A percentile compares a stretch with the other conserved stretches of the same genome.
Evolutionary conservation across 176 grass and related monocot genomes (phyloP).

Genomic region (Triticum urartu): DNA sequence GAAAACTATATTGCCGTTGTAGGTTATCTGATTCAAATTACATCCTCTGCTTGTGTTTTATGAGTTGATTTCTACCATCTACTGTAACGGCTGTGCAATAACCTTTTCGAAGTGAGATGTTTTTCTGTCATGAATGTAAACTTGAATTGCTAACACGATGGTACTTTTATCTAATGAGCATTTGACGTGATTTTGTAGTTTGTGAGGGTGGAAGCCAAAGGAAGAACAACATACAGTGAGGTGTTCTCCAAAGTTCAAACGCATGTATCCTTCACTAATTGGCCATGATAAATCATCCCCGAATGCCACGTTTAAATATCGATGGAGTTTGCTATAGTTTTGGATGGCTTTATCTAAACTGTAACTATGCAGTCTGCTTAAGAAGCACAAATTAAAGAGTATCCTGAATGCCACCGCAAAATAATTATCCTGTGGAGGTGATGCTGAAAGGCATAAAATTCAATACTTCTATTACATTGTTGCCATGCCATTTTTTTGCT

Average conservation of each 20-base stretch:
- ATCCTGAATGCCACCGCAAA: constrained; percentile 6
- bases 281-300: constrained; percentile 10
- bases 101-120: not conserved
- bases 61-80: too few relatives aligned
- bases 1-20: too few relatives aligned
- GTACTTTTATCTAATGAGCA: constrained; percentile 9
- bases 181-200: constrained; percentile 55
- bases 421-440: not conserved
- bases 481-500: not conserved
- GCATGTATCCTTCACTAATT: not conserved
- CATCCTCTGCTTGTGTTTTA: too few relatives aligned
- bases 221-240: constrained; percentile 86
- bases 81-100: too few relatives aligned
- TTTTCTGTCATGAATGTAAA: not conserved
- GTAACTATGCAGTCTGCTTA: not conserved
- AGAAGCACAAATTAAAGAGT: not conserved
- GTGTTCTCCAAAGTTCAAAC: constrained; percentile 35
- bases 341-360: constrained; percentile 7
- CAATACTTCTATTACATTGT: not conserved
- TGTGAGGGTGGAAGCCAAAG: constrained; percentile 90
- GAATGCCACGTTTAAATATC: not conserved
- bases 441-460: not conserved
- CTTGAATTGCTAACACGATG: constrained; percentile 3
- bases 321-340: not conserved
- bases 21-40: too few relatives aligned